Evolutionary conservation across 768 basidiomycete species (phyloP).

Genomic region (Russula lepida): DNA sequence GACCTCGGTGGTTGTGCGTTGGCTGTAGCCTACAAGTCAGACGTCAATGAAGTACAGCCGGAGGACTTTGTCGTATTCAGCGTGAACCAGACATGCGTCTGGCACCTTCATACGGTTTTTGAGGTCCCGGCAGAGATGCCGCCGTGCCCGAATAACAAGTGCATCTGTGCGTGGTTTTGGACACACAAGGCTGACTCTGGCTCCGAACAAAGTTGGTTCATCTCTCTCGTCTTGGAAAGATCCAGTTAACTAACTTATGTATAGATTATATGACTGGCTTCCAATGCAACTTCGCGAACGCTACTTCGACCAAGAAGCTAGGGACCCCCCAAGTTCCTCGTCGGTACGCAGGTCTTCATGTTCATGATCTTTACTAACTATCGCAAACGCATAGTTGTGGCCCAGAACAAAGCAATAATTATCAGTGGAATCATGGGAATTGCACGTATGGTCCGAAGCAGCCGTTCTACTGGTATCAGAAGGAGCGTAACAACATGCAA

Average conservation of each 20-base stretch:
- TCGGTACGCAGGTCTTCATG: slow-evolving; percentile 20
- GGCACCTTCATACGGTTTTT: slow-evolving; percentile 34
- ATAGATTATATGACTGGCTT: slow-evolving; percentile 35
- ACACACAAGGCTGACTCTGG: slow-evolving; percentile 31
- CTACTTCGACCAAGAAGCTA: slow-evolving; percentile 26
- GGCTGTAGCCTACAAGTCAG: slow-evolving; percentile 37
- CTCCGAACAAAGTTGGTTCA: slow-evolving; percentile 30
- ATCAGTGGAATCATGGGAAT: slow-evolving; percentile 27
- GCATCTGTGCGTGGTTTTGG: slow-evolving; percentile 39
- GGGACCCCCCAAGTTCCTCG: slow-evolving; percentile 29
- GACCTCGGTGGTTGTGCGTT: slow-evolving; percentile 35
- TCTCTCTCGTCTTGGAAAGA: neutral
- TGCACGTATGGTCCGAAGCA: slow-evolving; percentile 34
- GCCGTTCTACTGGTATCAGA: slow-evolving; percentile 36
- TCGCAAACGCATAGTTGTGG: slow-evolving; percentile 26
- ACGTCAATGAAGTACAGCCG: slow-evolving; percentile 31
- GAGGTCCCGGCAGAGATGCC: slow-evolving; percentile 37
- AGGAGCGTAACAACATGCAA: slow-evolving; percentile 32
- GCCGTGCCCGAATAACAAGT: slow-evolving; percentile 34
- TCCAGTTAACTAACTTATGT: neutral
- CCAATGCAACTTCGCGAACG: slow-evolving; percentile 32
- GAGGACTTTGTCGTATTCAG: slow-evolving; percentile 38
- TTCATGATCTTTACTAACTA: neutral
- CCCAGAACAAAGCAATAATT: slow-evolving; percentile 25
- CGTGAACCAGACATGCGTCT: slow-evolving; percentile 38